phyloP scores from a whole-genome alignment of 805 yeast genomes.

The Sugiyamaella marilandica region DNA sequence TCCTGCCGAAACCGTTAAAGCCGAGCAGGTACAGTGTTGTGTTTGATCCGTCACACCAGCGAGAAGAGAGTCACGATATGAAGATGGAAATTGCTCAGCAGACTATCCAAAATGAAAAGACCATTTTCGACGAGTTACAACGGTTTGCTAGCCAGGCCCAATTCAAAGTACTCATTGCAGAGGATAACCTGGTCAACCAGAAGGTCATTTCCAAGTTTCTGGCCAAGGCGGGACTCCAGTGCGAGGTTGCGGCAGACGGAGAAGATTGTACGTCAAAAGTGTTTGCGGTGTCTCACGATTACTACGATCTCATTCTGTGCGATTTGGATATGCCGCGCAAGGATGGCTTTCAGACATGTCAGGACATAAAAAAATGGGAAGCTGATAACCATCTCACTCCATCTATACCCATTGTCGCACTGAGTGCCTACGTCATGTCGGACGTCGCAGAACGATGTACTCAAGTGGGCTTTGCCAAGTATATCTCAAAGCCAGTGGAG shows the following conservation, averaged over 20 bases:
- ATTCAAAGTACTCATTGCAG: constrained; percentile 66
- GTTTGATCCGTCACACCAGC: constrained; percentile 22
- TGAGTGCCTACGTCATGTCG: constrained; percentile 34
- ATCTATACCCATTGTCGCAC: constrained; percentile 30
- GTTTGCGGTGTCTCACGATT: constrained; percentile 19
- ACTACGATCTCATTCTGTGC: constrained; percentile 28
- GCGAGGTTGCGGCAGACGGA: constrained; percentile 32
- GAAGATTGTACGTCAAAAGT: constrained; percentile 28
- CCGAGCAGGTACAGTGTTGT: constrained; percentile 25
- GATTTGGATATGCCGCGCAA: constrained; percentile 36
- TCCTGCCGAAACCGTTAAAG: constrained; percentile 23
- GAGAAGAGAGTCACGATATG: constrained; percentile 21
- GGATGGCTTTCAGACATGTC: constrained; percentile 33
- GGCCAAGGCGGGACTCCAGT: constrained; percentile 27
- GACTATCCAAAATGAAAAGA: constrained; percentile 17
- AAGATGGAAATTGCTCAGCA: constrained; percentile 24
- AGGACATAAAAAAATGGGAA: constrained; percentile 32
- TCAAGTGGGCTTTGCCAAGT: constrained; percentile 29
- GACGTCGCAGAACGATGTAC: constrained; percentile 30
- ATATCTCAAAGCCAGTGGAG: constrained; percentile 33
- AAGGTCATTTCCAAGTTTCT: constrained; percentile 61
- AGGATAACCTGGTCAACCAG: constrained; percentile 84
- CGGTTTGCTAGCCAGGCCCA: constrained; percentile 15
- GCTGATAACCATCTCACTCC: constrained; percentile 7
- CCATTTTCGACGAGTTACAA: constrained; percentile 22